Conservation (phyloP, 768 basidiomycete genomes). For the Mycena belliarum region DNA sequence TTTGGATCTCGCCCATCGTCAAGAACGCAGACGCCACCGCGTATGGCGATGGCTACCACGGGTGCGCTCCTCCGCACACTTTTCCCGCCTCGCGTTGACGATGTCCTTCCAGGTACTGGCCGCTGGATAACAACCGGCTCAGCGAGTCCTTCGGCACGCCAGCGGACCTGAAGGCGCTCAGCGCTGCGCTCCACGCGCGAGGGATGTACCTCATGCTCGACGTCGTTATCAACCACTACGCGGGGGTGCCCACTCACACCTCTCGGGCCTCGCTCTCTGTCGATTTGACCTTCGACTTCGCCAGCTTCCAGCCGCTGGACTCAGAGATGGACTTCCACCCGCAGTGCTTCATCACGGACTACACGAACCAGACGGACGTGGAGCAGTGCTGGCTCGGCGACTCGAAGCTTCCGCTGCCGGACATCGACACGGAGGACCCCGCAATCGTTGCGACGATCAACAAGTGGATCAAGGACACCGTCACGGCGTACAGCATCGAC, state of each 20-base stretch:
- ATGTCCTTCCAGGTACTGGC: constrained; percentile 35
- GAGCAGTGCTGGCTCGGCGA: constrained; percentile 82
- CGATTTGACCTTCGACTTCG: constrained; percentile 29
- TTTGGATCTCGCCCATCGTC: constrained; percentile 76
- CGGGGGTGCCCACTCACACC: constrained; percentile 21
- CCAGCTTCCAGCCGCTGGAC: constrained; percentile 31
- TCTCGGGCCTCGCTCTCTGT: background rate
- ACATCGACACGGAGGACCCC: constrained; percentile 69
- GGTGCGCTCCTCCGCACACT: constrained; percentile 40
- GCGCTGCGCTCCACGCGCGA: constrained; percentile 62
- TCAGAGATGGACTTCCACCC: constrained; percentile 50
- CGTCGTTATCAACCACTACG: constrained; percentile 68
- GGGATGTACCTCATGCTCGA: constrained; percentile 73
- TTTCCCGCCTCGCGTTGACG: background rate
- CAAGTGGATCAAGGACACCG: constrained; percentile 61
- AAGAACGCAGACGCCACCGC: constrained; percentile 62
- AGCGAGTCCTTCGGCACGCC: constrained; percentile 74
- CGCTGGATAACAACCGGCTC: constrained; percentile 59
- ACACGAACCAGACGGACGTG: constrained; percentile 54
- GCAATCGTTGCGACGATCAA: constrained; percentile 53
- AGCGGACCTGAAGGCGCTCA: constrained; percentile 70
- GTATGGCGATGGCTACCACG: constrained; percentile 76
- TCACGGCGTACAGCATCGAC: constrained; percentile 60
- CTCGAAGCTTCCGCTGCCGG: constrained; percentile 58
- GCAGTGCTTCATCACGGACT: constrained; percentile 65